phyloP scores from a whole-genome alignment of 2,329 filamentous ascomycete species.

The Geoglossum cookeanum region DNA sequence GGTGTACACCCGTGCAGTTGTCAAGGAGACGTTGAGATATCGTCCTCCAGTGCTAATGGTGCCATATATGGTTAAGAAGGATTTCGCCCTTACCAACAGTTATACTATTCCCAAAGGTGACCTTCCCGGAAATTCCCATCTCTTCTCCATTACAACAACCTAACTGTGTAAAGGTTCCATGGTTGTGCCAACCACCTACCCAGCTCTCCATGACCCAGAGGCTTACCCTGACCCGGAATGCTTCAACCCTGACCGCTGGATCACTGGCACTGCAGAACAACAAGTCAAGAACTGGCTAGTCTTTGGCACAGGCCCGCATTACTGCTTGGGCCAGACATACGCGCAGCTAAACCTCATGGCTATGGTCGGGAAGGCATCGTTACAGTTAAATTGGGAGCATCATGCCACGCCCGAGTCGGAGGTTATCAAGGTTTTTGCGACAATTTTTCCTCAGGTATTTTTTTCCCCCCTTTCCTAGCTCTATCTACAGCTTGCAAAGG shows the following conservation, averaged over 20 bases:
- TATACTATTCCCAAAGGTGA: slow-evolving; percentile 84
- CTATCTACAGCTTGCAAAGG: background rate
- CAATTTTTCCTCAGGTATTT: slow-evolving; percentile 86
- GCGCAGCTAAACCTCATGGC: slow-evolving; percentile 75
- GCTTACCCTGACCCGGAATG: slow-evolving; percentile 77
- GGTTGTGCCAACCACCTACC: slow-evolving; percentile 82
- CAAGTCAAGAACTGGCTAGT: slow-evolving; percentile 94
- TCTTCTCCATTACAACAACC: background rate
- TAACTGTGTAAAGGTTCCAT: slow-evolving; percentile 42
- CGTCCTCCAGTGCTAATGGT: slow-evolving; percentile 95
- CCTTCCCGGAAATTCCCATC: slow-evolving; percentile 8
- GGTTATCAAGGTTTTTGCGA: slow-evolving; percentile 95
- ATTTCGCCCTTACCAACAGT: slow-evolving; percentile 69
- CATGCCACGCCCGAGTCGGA: slow-evolving; percentile 67
- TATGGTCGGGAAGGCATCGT: slow-evolving; percentile 75
- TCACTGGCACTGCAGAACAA: slow-evolving; percentile 70
- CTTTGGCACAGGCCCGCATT: slow-evolving; percentile 88
- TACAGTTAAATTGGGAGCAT: slow-evolving; percentile 80
- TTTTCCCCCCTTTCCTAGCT: slow-evolving; percentile 4
- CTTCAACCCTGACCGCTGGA: slow-evolving; percentile 85
- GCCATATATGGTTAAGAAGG: slow-evolving; percentile 84
- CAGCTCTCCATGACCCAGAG: slow-evolving; percentile 79
- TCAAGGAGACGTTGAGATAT: slow-evolving; percentile 82
- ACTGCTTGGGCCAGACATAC: slow-evolving; percentile 88
- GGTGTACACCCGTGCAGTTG: slow-evolving; percentile 77